Evolutionary conservation across 2,329 filamentous ascomycete species (phyloP).

Genomic region (Phialemoniopsis sp.): DNA sequence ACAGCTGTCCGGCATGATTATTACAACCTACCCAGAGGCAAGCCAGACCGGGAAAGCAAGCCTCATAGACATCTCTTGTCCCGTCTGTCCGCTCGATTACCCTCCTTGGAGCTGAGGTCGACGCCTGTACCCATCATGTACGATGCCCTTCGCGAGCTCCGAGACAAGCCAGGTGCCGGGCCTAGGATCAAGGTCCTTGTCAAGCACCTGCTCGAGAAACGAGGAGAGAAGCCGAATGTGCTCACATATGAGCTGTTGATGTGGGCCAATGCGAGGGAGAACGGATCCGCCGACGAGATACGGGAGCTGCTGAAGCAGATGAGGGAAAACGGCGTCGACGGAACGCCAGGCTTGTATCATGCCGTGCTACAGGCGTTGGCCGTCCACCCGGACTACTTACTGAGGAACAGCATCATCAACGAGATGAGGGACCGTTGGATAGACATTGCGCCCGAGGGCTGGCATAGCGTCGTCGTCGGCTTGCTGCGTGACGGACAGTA

Average conservation of each 20-base stretch:
- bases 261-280: conserved; percentile 61
- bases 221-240: conserved; percentile 48
- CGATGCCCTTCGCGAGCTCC: conserved; percentile 37
- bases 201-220: conserved; percentile 52
- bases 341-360: conserved; percentile 66
- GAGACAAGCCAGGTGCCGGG: conserved; percentile 29
- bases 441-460: conserved; percentile 52
- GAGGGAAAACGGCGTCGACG: conserved; percentile 52
- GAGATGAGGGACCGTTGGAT: conserved; percentile 75
- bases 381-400: conserved; percentile 79
- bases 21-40: conserved; percentile 6
- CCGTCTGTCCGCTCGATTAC: no score
- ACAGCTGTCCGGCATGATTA: no score
- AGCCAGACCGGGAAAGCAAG: conserved; percentile 10
- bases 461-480: conserved; percentile 66
- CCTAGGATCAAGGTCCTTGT: conserved; percentile 40
- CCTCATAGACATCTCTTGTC: no score
- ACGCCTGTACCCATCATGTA: conserved; percentile 35
- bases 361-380: conserved; percentile 68
- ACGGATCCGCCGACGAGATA: conserved; percentile 65
- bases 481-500: conserved; percentile 77
- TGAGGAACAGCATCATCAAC: conserved; percentile 66
- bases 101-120: no score
- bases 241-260: conserved; percentile 73
- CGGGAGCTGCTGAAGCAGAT: conserved; percentile 68